These are phyloP conservation scores for Stipa capillata DNA, from an alignment of 176 grass and related monocot genomes.

Conservation along the genomic window DNA sequence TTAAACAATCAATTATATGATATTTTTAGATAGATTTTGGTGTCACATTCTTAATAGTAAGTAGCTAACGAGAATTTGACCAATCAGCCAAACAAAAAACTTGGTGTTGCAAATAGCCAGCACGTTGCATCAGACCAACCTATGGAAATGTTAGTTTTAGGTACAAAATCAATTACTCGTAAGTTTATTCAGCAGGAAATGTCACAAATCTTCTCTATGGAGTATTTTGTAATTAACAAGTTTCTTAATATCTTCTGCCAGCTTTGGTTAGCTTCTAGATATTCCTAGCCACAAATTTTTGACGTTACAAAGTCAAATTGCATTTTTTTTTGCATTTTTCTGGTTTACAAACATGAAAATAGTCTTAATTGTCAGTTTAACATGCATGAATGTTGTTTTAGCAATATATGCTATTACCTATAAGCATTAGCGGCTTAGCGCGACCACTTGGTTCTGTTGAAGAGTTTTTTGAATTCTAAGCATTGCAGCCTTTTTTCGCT, in stretches of 20 bases:
- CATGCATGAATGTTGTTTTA: neutral
- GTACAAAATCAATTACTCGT: too few species aligned
- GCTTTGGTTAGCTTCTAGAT: neutral
- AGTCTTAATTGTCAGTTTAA: neutral
- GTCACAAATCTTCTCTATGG: too few species aligned
- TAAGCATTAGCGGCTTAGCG: neutral
- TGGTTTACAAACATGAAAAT: neutral
- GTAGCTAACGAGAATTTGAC: too few species aligned
- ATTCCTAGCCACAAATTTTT: neutral
- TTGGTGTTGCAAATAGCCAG: neutral
- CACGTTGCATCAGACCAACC: neutral
- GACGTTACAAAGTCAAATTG: neutral
- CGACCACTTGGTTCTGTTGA: neutral
- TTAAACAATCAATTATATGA: neutral
- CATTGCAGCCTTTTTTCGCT: neutral
- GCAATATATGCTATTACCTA: neutral
- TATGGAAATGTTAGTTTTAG: too few species aligned
- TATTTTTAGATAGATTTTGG: slow-evolving; percentile 2
- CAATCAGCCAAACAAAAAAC: neutral
- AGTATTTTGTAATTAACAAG: neutral
- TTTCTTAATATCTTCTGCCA: neutral
- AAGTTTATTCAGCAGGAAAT: neutral
- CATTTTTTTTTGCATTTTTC: neutral
- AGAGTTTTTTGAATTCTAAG: neutral
- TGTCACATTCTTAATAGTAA: neutral